Base-by-base conservation (phyloP, 1,139 yeast species). In the Zygosaccharomyces pseudobailii region DNA sequence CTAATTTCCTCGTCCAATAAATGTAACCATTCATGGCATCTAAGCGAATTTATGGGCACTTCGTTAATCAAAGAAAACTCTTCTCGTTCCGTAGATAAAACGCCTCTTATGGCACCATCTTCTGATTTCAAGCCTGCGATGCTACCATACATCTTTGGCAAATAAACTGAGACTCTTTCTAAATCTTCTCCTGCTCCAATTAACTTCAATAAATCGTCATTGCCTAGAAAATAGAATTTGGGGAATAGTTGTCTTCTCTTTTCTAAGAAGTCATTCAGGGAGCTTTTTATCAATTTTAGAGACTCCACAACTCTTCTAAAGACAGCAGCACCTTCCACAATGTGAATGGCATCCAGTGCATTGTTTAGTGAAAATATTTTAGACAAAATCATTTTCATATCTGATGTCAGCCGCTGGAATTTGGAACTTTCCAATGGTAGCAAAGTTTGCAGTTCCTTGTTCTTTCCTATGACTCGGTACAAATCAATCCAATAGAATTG, bases 401-500 rank as follows among this genome's bases (percentile, higher is more conserved):
- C 95, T 21, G 77, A 70, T 3, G 89, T 77, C 19, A 85, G 69
- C 49, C 78, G 80, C 28, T 74, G 75, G 61, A 87, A 90, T 38
- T 95, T 71, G 0, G 84, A 66, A 0, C 84, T 71, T 56, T 89
- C 97, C 4, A 79, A 65, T 0, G 95, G 95, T 9, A 90, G 69
- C 3, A 87, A 68, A 28, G 70, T 73, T 43, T 75, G 72, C 24
- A 90, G 78, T 37, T 85, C 89, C 0, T 73, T 70, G 47, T 77
- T 78, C 1, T 70, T 65, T 10, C 78, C 80, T 60, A 92, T 85
- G 0, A 89, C 80, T 0, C 96, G 96, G 53, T 80, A 84, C 20
- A 90, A 72, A 59, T 90, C 88, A 1, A 87, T 79, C 95, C 96
- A 90, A 57, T 84, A 88, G n/a, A 84, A 71, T 63, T 92, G 97